Evolutionary conservation across 1,284 basidiomycete species (phyloP).

Genomic region (Trametes pubescens): DNA sequence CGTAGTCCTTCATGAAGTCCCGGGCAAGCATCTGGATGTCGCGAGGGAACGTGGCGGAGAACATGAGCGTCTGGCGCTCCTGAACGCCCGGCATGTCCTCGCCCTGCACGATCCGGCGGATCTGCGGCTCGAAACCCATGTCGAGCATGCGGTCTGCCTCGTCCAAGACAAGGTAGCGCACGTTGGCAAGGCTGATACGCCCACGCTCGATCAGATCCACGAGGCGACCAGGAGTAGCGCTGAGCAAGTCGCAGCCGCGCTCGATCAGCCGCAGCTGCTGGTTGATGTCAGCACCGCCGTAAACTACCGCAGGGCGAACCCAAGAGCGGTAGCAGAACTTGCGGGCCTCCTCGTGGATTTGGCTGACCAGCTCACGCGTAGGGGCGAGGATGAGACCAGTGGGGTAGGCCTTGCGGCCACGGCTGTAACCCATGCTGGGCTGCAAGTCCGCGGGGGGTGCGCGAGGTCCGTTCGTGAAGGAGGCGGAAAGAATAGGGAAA

Average conservation of each 20-base stretch:
- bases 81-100: slow-evolving; percentile 97
- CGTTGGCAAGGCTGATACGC: slow-evolving; percentile 94
- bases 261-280: slow-evolving; percentile 95
- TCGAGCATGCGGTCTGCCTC: slow-evolving; percentile 99
- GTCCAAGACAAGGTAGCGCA: slow-evolving; percentile 98
- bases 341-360: slow-evolving; percentile 99
- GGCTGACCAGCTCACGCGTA: slow-evolving; percentile 97
- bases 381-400: slow-evolving; percentile 97
- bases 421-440: slow-evolving; percentile 60
- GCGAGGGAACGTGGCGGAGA: slow-evolving; percentile 98
- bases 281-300: slow-evolving; percentile 98
- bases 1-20: slow-evolving; percentile 96
- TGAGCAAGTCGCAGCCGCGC: slow-evolving; percentile 96
- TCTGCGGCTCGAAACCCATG: slow-evolving; percentile 99
- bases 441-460: slow-evolving; percentile 66
- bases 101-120: slow-evolving; percentile 96
- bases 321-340: slow-evolving; percentile 99
- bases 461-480: slow-evolving; percentile 87
- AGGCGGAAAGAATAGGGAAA: slow-evolving; percentile 97
- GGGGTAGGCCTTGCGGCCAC: slow-evolving; percentile 91
- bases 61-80: slow-evolving; percentile 99
- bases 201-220: slow-evolving; percentile 99
- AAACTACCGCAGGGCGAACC: slow-evolving; percentile 98
- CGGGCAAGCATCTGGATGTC: slow-evolving; percentile 98
- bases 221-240: slow-evolving; percentile 98